These are phyloP conservation scores for Paraconiothyrium sp. DNA, from an alignment of 2,329 filamentous ascomycete genomes.

Conservation along the genomic window DNA sequence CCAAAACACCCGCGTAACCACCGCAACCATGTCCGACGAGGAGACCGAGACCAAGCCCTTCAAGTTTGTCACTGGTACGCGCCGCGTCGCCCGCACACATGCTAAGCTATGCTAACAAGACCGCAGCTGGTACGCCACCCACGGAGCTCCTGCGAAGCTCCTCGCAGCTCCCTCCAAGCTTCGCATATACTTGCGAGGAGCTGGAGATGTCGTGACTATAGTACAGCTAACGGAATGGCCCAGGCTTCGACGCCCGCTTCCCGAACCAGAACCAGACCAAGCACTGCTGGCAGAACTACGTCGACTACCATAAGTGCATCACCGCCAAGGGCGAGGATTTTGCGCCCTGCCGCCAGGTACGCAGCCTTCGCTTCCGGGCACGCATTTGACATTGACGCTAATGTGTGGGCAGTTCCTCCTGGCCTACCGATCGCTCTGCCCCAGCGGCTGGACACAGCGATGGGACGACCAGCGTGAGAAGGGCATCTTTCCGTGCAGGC, in stretches of 20 bases:
- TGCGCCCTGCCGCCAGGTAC: conserved; percentile 93
- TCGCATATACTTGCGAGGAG: not conserved
- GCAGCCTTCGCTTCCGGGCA: not conserved
- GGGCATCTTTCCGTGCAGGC: conserved; percentile 49
- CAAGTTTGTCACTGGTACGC: conserved; percentile 99
- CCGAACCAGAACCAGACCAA: conserved; percentile 98
- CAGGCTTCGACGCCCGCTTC: conserved; percentile 99
- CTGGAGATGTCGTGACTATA: not conserved
- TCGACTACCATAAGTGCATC: conserved; percentile 99
- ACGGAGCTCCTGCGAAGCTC: conserved; percentile 19
- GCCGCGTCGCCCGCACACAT: conserved; percentile 22
- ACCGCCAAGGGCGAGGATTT: conserved; percentile 98
- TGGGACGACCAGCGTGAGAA: conserved; percentile 93
- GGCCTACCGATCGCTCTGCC: conserved; percentile 97
- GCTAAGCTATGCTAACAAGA: conserved; percentile 40
- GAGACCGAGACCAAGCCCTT: conserved; percentile 97
- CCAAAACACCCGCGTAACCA: conserved; percentile 35
- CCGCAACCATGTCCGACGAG: conserved; percentile 87
- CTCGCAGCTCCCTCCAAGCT: conserved; percentile 14
- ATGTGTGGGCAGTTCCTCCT: conserved; percentile 79
- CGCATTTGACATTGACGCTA: conserved; percentile 15
- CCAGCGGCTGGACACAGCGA: conserved; percentile 89
- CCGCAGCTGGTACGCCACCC: conserved; percentile 52
- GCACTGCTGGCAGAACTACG: conserved; percentile 99
- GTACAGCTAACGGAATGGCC: conserved; percentile 5